A percentile compares a stretch with the other conserved stretches of the same genome.
phyloP scores from a whole-genome alignment of 768 basidiomycete species.

The Boletus subparvulus region DNA sequence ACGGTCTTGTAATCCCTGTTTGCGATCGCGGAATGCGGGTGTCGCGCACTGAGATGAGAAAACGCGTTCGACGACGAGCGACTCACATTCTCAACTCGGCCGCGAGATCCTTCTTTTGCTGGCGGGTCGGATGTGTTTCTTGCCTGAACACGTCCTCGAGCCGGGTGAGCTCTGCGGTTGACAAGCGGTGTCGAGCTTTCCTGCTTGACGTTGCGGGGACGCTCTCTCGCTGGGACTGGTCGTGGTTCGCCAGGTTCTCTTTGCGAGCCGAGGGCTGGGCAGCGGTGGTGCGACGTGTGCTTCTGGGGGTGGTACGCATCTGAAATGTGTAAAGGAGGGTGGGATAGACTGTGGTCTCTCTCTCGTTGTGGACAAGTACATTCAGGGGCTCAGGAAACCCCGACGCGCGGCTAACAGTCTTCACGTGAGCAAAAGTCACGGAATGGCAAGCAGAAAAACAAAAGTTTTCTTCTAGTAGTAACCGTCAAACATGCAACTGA shows the following conservation, averaged over 20 bases:
- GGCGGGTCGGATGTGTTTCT: constrained; percentile 32
- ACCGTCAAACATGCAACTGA: background rate
- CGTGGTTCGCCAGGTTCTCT: constrained; percentile 11
- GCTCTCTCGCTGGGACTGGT: background rate
- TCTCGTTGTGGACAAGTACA: background rate
- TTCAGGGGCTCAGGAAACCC: background rate
- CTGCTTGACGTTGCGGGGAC: constrained; percentile 6
- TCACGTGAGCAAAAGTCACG: constrained; percentile 20
- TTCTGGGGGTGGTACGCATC: constrained; percentile 29
- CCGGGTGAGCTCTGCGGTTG: constrained; percentile 26
- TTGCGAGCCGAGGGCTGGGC: constrained; percentile 12
- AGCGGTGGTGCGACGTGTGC: constrained; percentile 26
- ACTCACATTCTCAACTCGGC: constrained; percentile 30
- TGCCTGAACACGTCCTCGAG: constrained; percentile 29
- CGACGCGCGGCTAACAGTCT: constrained; percentile 23
- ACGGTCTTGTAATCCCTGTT: constrained; percentile 45
- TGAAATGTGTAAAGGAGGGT: constrained; percentile 16
- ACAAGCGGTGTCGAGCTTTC: constrained; percentile 40
- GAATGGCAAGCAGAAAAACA: background rate
- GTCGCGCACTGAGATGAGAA: background rate
- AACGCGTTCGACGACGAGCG: background rate
- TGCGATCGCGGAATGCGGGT: too few relatives aligned
- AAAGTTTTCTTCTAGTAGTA: background rate
- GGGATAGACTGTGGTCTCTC: constrained; percentile 25
- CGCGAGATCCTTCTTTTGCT: constrained; percentile 31